phyloP scores from a whole-genome alignment of 2,329 filamentous ascomycete species.

The Trichoderma sp. region DNA sequence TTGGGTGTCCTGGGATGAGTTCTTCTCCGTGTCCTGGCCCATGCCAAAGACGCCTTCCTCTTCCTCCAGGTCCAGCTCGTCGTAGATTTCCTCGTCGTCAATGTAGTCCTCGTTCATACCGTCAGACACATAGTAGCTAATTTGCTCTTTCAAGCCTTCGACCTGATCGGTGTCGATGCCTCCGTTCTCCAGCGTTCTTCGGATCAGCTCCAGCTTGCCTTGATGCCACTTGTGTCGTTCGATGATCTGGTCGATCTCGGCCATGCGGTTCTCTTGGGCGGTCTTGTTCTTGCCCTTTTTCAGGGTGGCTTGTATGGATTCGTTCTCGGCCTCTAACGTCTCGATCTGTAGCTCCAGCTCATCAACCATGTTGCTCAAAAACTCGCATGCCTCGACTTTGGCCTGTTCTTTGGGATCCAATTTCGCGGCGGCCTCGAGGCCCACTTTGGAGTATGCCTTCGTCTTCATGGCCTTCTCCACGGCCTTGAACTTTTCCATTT shows the following conservation, averaged over 20 bases:
- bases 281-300: conserved; percentile 93
- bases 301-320: conserved; percentile 79
- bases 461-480: conserved; percentile 99
- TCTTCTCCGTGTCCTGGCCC: conserved; percentile 74
- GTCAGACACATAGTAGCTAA: conserved; percentile 92
- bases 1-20: conserved; percentile 93
- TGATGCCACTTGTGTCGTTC: conserved; percentile 98
- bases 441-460: conserved; percentile 98
- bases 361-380: conserved; percentile 82
- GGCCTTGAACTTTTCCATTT: conserved; percentile 99
- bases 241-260: conserved; percentile 77
- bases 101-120: conserved; percentile 86
- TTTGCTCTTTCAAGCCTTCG: conserved; percentile 83
- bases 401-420: conserved; percentile 97
- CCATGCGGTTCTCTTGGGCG: conserved; percentile 80
- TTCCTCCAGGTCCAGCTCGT: conserved; percentile 87
- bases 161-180: conserved; percentile 86
- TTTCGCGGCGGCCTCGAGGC: conserved; percentile 84
- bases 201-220: conserved; percentile 84
- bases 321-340: conserved; percentile 83
- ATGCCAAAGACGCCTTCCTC: conserved; percentile 88
- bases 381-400: conserved; percentile 83
- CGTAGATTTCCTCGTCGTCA: conserved; percentile 93
- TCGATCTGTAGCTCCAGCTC: conserved; percentile 94
- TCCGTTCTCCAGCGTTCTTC: conserved; percentile 88